Conservation (phyloP, 2,329 filamentous ascomycete genomes). For the Leptodontidium sp. region DNA sequence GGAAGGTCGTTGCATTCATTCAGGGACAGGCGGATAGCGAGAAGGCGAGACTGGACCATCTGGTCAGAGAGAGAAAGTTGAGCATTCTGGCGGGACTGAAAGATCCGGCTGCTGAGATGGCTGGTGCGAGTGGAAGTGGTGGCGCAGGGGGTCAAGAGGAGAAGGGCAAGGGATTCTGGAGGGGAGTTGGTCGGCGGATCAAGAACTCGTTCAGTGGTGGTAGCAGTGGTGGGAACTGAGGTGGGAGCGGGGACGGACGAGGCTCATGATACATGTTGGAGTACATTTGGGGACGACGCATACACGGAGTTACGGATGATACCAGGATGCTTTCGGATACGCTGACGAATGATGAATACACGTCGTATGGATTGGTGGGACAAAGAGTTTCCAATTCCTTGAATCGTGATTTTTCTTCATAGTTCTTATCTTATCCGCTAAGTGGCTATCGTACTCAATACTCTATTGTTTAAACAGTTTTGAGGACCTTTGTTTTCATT, state of each 20-base stretch:
- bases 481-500: neutral
- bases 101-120: too few relatives aligned
- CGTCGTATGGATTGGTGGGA: too few relatives aligned
- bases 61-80: neutral
- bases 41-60: neutral
- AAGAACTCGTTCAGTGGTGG: slow-evolving; percentile 4
- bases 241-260: neutral
- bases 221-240: neutral
- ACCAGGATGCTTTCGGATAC: neutral
- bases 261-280: neutral
- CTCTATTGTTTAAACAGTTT: neutral
- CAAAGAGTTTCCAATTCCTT: too few relatives aligned
- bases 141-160: neutral
- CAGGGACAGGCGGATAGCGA: slow-evolving; percentile 9
- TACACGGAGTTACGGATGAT: slow-evolving; percentile 1
- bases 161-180: slow-evolving; percentile 5
- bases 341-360: too few relatives aligned
- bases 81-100: neutral
- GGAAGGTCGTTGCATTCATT: slow-evolving; percentile 12
- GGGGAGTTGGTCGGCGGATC: neutral
- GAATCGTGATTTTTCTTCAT: too few relatives aligned
- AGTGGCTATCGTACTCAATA: too few relatives aligned
- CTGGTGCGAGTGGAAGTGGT: neutral
- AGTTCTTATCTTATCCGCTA: too few relatives aligned
- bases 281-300: neutral